A percentile compares a stretch with the other conserved stretches of the same genome.
These are phyloP conservation scores for Fraxinus americana DNA, from an alignment of 257 asterid species.

Conservation along the genomic window DNA sequence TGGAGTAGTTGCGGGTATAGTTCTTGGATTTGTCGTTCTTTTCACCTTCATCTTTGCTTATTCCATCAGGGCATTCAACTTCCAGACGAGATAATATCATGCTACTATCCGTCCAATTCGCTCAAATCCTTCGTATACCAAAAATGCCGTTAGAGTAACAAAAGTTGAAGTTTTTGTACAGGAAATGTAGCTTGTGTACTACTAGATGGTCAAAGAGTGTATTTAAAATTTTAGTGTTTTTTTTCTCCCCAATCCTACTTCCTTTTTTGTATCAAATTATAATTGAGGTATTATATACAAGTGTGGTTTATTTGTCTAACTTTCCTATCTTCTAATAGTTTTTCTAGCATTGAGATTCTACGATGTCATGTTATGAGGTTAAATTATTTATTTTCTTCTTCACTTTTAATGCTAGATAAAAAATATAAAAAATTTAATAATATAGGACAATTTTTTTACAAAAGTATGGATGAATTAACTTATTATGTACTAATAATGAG, in stretches of 20 bases:
- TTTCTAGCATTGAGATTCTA: neutral
- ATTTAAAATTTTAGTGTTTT: neutral
- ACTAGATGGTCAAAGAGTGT: neutral
- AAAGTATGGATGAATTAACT: too few species aligned
- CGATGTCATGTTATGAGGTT: too few species aligned
- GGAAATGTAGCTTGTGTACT: neutral
- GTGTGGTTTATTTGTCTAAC: neutral
- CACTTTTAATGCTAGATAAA: too few species aligned
- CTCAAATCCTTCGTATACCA: neutral
- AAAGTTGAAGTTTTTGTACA: neutral
- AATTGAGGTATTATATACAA: neutral
- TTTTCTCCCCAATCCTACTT: neutral
- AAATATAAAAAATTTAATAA: too few species aligned
- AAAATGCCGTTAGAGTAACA: neutral
- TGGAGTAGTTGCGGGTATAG: slow-evolving; percentile 34
- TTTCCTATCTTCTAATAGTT: neutral
- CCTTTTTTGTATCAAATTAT: neutral
- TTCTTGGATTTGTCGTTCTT: slow-evolving; percentile 28
- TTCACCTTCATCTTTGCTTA: slow-evolving; percentile 44
- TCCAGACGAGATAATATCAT: slow-evolving; percentile 36
- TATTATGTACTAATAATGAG: too few species aligned
- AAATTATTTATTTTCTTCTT: too few species aligned
- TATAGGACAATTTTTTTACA: too few species aligned
- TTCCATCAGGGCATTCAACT: slow-evolving; percentile 44
- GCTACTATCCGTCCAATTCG: neutral